These are phyloP conservation scores for Mimosa pudica DNA, from an alignment of 306 rosid genomes.

Conservation along the genomic window DNA sequence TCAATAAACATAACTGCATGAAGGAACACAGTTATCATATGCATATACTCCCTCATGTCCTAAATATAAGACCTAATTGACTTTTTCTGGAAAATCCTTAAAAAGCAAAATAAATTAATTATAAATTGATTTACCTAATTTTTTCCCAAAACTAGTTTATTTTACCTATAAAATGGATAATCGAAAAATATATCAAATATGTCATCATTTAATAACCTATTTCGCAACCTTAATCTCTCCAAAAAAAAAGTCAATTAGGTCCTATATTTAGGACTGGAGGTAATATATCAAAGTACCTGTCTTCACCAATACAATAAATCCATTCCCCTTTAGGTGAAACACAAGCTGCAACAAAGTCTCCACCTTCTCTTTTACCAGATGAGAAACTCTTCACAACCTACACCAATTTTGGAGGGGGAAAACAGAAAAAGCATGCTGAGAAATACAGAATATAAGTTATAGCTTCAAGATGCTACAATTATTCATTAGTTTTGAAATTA, in stretches of 20 bases:
- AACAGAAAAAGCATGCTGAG: neutral
- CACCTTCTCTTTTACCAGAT: conserved; percentile 99
- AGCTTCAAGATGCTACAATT: neutral
- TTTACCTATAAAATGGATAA: no score
- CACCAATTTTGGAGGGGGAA: conserved; percentile 10
- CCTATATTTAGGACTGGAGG: no score
- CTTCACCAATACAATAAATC: conserved; percentile 99
- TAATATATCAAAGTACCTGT: conserved; percentile 55
- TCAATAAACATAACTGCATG: conserved; percentile 17
- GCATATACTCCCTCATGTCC: neutral
- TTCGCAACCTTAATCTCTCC: no score
- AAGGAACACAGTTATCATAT: neutral
- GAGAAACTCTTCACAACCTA: conserved; percentile 99
- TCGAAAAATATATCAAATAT: no score
- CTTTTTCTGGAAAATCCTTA: no score
- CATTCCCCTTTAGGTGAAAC: conserved; percentile 99
- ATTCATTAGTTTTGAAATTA: neutral
- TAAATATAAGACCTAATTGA: no score
- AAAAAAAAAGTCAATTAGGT: no score
- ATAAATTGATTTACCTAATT: no score
- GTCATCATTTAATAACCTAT: no score
- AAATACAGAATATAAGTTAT: conserved; percentile 2
- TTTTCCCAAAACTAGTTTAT: no score
- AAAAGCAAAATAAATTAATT: no score
- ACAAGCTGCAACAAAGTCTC: conserved; percentile 92